These are phyloP conservation scores for Claviceps arundinis DNA, from an alignment of 2,329 filamentous ascomycete genomes.

Conservation along the genomic window DNA sequence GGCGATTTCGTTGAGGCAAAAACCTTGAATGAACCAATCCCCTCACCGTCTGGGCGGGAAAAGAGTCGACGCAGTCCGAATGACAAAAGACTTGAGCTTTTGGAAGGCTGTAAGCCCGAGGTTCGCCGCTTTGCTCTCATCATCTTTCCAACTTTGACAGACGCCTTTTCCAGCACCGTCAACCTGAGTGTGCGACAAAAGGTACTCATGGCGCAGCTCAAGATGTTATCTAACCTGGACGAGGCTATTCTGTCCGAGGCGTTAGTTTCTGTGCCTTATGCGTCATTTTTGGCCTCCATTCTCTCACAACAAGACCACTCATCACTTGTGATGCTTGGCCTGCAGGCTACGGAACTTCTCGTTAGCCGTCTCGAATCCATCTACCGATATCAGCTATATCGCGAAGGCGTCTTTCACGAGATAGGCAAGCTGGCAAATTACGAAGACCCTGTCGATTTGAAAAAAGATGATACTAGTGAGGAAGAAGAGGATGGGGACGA, in stretches of 20 bases:
- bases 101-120: constrained; percentile 73
- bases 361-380: constrained; percentile 72
- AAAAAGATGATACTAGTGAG: constrained; percentile 6
- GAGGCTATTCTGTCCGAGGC: constrained; percentile 73
- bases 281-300: constrained; percentile 89
- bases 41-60: constrained; percentile 21
- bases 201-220: constrained; percentile 86
- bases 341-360: constrained; percentile 82
- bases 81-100: constrained; percentile 68
- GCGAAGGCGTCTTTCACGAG: constrained; percentile 88
- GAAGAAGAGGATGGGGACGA: constrained; percentile 9
- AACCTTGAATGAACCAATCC: constrained; percentile 25
- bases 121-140: constrained; percentile 88
- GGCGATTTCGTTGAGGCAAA: constrained; percentile 32
- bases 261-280: constrained; percentile 78
- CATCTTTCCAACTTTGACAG: constrained; percentile 84
- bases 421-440: constrained; percentile 64
- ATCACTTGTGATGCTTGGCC: constrained; percentile 68
- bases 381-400: constrained; percentile 92
- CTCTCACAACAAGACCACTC: constrained; percentile 90
- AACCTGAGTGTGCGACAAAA: constrained; percentile 91
- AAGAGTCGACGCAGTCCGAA: constrained; percentile 39
- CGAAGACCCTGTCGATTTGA: constrained; percentile 16
- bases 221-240: constrained; percentile 96
- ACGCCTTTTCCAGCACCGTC: constrained; percentile 95